phyloP scores from a whole-genome alignment of 371 early-diverging fungal species.

The Mortierella polycephala region DNA sequence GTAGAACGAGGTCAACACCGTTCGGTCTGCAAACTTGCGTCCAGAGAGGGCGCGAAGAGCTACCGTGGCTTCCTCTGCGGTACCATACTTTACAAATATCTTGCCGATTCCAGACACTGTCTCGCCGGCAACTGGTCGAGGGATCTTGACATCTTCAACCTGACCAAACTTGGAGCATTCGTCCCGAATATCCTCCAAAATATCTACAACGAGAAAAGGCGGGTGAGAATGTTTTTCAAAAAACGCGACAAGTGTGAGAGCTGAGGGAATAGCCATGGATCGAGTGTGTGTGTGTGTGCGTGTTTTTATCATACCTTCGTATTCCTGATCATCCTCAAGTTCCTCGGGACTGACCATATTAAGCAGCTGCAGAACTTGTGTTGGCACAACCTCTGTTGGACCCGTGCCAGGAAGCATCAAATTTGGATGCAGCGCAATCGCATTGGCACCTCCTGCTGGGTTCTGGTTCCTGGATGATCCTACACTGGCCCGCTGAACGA shows the following conservation, averaged over 20 bases:
- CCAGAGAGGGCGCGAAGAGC: constrained; percentile 93
- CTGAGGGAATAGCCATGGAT: not conserved
- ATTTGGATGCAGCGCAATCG: constrained; percentile 40
- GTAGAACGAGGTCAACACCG: constrained; percentile 90
- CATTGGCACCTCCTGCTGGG: constrained; percentile 49
- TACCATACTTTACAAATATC: constrained; percentile 88
- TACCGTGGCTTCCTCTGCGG: constrained; percentile 64
- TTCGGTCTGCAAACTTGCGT: constrained; percentile 93
- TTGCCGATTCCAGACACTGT: constrained; percentile 84
- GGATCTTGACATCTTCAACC: constrained; percentile 86
- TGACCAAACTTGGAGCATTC: constrained; percentile 91
- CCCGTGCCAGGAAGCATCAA: constrained; percentile 30
- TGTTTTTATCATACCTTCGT: constrained; percentile 68
- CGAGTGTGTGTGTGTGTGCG: not conserved
- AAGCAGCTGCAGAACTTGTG: constrained; percentile 85
- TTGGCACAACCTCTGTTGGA: constrained; percentile 69
- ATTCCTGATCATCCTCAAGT: constrained; percentile 88
- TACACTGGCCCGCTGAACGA: constrained; percentile 94
- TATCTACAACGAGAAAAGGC: constrained; percentile 67
- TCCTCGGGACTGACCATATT: constrained; percentile 96
- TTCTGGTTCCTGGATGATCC: constrained; percentile 71
- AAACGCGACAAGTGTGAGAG: not conserved
- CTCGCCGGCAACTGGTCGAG: constrained; percentile 72
- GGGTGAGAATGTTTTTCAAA: not conserved
- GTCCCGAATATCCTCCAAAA: constrained; percentile 89